Percentiles rank a stretch among this genome's conserved stretches.
These are phyloP conservation scores for Spathaspora girioi DNA, from an alignment of 805 yeast genomes.

Conservation along the genomic window DNA sequence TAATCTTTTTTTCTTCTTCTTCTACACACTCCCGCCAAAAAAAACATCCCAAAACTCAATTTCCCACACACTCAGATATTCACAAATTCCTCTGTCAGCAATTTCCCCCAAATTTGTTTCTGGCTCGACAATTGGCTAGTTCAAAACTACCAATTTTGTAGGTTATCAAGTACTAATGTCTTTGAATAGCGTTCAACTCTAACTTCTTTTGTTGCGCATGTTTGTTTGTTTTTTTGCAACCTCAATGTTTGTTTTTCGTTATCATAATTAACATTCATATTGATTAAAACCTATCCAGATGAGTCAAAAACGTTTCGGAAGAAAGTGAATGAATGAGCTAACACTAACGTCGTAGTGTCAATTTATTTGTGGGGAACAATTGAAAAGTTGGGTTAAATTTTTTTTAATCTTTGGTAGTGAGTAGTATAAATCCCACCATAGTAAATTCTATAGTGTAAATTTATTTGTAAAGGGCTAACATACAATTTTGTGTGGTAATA, in stretches of 20 bases:
- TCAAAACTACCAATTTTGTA: not conserved
- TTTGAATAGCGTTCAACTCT: not conserved
- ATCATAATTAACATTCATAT: not conserved
- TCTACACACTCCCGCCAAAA: not conserved
- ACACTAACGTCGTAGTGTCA: not conserved
- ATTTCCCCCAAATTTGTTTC: not conserved
- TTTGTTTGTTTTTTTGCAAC: not conserved
- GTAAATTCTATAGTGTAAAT: not conserved
- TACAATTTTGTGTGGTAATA: constrained; percentile 1
- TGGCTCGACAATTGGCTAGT: not conserved
- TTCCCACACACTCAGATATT: not conserved
- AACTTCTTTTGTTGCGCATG: not conserved
- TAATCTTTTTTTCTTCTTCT: not conserved
- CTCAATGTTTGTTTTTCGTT: not conserved
- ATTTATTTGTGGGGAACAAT: not conserved
- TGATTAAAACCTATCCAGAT: not conserved
- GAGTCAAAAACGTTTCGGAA: not conserved
- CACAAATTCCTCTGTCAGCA: not conserved
- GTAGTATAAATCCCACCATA: not conserved
- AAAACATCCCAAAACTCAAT: not conserved
- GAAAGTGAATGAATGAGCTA: not conserved
- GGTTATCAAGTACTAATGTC: not conserved
- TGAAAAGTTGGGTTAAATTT: not conserved
- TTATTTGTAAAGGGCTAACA: not conserved
- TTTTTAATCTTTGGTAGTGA: not conserved